Evolutionary conservation across 73 alveolate species (phyloP), one percentile per base, ranked within the genome.

Genomic region (Blepharisma japonicum): DNA sequence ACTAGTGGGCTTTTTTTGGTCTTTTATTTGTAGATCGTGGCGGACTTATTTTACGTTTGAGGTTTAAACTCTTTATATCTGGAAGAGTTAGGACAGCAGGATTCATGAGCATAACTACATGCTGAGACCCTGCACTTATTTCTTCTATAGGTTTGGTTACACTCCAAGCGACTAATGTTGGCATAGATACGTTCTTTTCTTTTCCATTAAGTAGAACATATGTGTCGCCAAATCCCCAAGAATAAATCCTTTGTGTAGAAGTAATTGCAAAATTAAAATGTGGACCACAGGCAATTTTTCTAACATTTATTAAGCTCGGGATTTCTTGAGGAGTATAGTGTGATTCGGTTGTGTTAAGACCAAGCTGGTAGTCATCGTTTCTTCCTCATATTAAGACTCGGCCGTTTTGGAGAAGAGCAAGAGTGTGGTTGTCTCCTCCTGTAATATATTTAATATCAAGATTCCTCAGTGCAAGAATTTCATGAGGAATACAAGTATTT

Each of bases 391-490:
- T 78, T 21, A 78, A 71, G 39, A 85, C 85, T 53, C 56, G 56
- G n/a, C 92, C 92, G 38, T 80, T 78, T 11, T 18, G 61, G 21
- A 68, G 54, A 21, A 85, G 50, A 14, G 88, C 88, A 46, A 85
- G 48, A 9, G 92, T 55, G 70, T 85, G 92, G 46, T 74, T 77
- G 32, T 85, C 92, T 45, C 92, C 92, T 11, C 92, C 92, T 20
- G 56, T 71, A 27, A 85, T 81, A 42, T 85, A 61, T 7, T 56
- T 46, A 48, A 85, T 78, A 45, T 80, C 70, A 11, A 54, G 47
- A 48, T 71, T 54, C 21, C 82, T 81, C 18, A 77, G 53, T 14
- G 45, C 61, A 18, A 54, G 25, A 42, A 55, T 72, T 51, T 68
- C 67, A 53, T 84, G 74, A 20, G 74, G 74, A 14, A 25, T 2